Percentiles rank a stretch among this genome's conserved stretches.
Evolutionary conservation across 441 rosid genomes (phyloP).

Genomic region (Croton setiger): DNA sequence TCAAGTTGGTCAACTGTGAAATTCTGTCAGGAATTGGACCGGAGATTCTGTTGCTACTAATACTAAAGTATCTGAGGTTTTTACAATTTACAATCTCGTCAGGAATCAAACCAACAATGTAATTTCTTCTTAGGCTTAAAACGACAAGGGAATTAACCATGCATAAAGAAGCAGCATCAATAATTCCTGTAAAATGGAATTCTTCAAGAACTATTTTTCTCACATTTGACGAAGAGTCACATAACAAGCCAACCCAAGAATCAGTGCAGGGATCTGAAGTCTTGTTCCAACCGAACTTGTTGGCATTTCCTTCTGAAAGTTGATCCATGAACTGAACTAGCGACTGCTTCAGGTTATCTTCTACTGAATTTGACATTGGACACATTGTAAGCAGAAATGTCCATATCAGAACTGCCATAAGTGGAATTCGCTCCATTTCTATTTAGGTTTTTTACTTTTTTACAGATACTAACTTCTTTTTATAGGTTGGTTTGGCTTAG

Average conservation of each 20-base stretch:
- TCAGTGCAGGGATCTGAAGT: constrained; percentile 48
- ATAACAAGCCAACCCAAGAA: constrained; percentile 41
- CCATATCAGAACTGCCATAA: constrained; percentile 27
- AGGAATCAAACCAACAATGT: constrained; percentile 31
- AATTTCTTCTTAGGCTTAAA: constrained; percentile 40
- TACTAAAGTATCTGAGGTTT: constrained; percentile 34
- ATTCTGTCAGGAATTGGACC: constrained; percentile 43
- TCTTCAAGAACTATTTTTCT: constrained; percentile 38
- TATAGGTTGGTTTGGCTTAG: no score
- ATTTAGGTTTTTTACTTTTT: no score
- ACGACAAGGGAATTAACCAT: constrained; percentile 27
- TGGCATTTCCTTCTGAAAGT: constrained; percentile 30
- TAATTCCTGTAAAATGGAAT: constrained; percentile 37
- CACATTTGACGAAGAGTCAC: constrained; percentile 26
- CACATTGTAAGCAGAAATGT: constrained; percentile 22
- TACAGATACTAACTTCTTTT: no score
- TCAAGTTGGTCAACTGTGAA: constrained; percentile 36
- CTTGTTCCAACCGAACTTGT: constrained; percentile 44
- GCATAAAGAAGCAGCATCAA: constrained; percentile 41
- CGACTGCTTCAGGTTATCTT: constrained; percentile 30
- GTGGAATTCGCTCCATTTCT: constrained; percentile 23
- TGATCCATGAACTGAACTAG: constrained; percentile 40
- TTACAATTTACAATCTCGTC: constrained; percentile 38
- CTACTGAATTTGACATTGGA: constrained; percentile 26
- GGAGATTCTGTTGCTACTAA: constrained; percentile 34